Base-by-base conservation (phyloP, 73 alveolate species). In the Loxodes magnus region DNA sequence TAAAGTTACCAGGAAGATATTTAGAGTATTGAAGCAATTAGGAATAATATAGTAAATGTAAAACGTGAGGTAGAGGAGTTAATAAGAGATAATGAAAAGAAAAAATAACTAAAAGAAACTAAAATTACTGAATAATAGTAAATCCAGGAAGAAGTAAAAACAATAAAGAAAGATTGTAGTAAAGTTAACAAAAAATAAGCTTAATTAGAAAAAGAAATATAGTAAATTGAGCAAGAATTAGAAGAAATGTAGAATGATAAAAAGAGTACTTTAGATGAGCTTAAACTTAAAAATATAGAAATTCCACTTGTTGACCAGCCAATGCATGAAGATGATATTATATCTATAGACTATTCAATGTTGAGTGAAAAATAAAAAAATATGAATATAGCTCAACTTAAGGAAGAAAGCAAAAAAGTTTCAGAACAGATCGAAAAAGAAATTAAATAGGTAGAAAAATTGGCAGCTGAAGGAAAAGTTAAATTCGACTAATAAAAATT, bases 401-500 rank as follows among this genome's bases (percentile, higher is more conserved):
- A 72, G 27, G 51, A 27, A 19, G 73, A 74, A 28, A 49, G 39
- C 19, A 60, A 71, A 21, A 43, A 52, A 50, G 52, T 49, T 23
- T 20, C 50, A 0, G 72, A 54, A 16, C 26, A 27, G n/a, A 56
- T 63, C 35, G 34, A 57, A 59, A 68, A 51, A 68, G 68, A 71
- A 75, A 61, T 79, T 50, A 66, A 84, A 65, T 28, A 77, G 55
- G 54, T 75, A 44, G 78, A 35, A 39, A 63, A 38, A 58, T 71
- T 31, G 42, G 66, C 50, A 49, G 78, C 68, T 59, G 68, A 66
- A 28, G 78, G 58, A 14, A 66, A 74, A 67, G 70, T 79, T 55
- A 50, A 76, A 49, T 57, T 77, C 72, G 58, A 81, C 50, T 69
- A 84, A 74, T 79, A 84, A 43, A 64, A 84, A 55, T 74, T 74